phyloP scores from a whole-genome alignment of 139 green algal genomes.

The Mychonastes homosphaera region DNA sequence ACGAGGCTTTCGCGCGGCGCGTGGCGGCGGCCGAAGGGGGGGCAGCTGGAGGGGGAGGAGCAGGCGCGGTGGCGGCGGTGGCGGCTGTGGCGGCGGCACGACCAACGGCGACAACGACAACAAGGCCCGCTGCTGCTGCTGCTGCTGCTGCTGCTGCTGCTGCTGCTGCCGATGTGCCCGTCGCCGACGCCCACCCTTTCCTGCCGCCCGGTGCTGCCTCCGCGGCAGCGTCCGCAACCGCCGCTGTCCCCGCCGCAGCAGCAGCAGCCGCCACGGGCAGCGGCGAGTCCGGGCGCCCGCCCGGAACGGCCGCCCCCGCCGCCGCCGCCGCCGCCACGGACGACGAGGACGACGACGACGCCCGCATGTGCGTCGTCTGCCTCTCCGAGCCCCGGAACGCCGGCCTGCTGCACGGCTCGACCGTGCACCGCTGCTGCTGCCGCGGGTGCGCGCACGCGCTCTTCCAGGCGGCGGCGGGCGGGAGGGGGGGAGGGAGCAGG shows the following conservation, averaged over 20 bases:
- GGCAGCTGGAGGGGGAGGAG: background rate
- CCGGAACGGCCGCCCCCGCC: constrained; percentile 1
- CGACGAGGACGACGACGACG: constrained; percentile 4
- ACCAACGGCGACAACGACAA: background rate
- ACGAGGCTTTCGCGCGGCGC: constrained; percentile 12
- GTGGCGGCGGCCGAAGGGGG: background rate
- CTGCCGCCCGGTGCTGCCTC: background rate
- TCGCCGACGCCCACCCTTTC: constrained; percentile 4
- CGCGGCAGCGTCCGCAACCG: background rate
- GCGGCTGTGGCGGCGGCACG: background rate
- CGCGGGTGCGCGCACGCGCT: constrained; percentile 15
- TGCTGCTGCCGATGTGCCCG: background rate
- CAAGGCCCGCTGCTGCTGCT: background rate
- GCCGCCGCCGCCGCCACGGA: background rate
- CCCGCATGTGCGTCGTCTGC: constrained; percentile 26
- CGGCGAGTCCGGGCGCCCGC: background rate
- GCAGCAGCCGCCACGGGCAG: background rate
- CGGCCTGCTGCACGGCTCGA: constrained; percentile 26
- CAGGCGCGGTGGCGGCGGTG: background rate
- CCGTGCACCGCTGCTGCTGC: constrained; percentile 29
- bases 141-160: background rate
- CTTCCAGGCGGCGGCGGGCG: background rate
- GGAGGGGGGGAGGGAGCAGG: too few species aligned
- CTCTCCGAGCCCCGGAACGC: constrained; percentile 11
- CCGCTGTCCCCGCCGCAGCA: background rate